phyloP scores from a whole-genome alignment of 352 stramenopile genomes.

The Globisporangium camurandrum region DNA sequence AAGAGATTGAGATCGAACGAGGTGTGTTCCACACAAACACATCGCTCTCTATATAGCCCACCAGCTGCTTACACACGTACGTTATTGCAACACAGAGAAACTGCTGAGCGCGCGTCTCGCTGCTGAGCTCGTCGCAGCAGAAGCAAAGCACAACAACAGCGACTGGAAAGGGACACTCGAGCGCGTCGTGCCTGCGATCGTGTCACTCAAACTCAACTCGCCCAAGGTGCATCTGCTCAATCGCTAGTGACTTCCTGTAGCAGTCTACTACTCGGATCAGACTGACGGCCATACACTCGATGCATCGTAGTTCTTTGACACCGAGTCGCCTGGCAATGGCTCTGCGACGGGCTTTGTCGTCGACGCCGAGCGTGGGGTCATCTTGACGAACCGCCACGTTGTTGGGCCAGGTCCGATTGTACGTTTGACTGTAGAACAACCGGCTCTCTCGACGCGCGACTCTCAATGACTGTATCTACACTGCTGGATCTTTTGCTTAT shows the following conservation, averaged over 20 bases:
- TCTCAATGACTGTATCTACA: not conserved
- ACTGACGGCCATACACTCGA: too few species aligned
- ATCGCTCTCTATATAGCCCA: too few species aligned
- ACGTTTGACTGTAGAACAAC: too few species aligned
- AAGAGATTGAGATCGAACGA: constrained; percentile 54
- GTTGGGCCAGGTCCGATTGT: constrained; percentile 81
- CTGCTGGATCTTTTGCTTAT: constrained; percentile 3
- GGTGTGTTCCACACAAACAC: constrained; percentile 9
- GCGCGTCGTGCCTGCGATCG: constrained; percentile 77
- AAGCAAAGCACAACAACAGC: constrained; percentile 50
- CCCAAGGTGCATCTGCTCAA: constrained; percentile 62
- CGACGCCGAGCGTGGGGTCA: constrained; percentile 86
- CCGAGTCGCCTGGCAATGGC: constrained; percentile 78
- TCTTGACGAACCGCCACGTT: constrained; percentile 91
- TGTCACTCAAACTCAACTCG: constrained; percentile 85
- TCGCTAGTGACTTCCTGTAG: too few species aligned
- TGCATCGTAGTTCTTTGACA: constrained; percentile 90
- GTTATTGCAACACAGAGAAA: constrained; percentile 24
- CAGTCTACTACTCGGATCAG: too few species aligned
- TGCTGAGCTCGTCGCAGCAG: constrained; percentile 57
- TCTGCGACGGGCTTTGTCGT: constrained; percentile 91
- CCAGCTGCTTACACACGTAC: too few species aligned
- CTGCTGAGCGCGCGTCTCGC: constrained; percentile 58
- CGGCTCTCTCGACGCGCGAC: too few species aligned
- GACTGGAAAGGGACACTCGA: constrained; percentile 85